Conservation (phyloP, 306 rosid species). For the Leucaena leucocephala region DNA sequence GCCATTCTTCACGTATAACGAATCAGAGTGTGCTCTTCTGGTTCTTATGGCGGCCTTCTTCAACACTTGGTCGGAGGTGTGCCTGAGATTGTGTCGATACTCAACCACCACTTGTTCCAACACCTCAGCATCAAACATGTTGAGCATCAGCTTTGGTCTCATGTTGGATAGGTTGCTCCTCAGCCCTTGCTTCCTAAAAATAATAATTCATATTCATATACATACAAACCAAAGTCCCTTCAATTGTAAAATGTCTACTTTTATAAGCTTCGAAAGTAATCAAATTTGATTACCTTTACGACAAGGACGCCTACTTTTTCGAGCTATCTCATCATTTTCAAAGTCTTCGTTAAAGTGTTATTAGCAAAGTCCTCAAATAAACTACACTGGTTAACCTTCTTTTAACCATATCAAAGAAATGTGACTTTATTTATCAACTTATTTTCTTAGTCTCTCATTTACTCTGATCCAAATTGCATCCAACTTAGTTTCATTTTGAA, state of each 20-base stretch:
- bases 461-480: not conserved
- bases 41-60: slow-evolving; percentile 23
- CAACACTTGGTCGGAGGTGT: not conserved
- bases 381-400: not conserved
- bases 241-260: not conserved
- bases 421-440: not conserved
- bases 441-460: not conserved
- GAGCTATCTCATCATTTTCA: not conserved
- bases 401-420: not conserved
- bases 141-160: slow-evolving; percentile 65
- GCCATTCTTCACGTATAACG: slow-evolving; percentile 53
- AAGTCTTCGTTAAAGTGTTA: not conserved
- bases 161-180: slow-evolving; percentile 66
- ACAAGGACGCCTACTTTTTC: not conserved
- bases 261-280: not conserved
- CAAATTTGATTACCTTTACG: not conserved
- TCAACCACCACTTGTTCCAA: slow-evolving; percentile 81
- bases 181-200: slow-evolving; percentile 48
- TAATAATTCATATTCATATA: too few relatives aligned
- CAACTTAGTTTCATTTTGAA: not conserved
- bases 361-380: not conserved
- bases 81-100: slow-evolving; percentile 75
- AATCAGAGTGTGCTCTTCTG: slow-evolving; percentile 62
- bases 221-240: not conserved
- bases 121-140: slow-evolving; percentile 88